A percentile compares a stretch with the other conserved stretches of the same genome.
Conservation (phyloP, 495 filamentous ascomycete species). For the Tuber calosporum region DNA sequence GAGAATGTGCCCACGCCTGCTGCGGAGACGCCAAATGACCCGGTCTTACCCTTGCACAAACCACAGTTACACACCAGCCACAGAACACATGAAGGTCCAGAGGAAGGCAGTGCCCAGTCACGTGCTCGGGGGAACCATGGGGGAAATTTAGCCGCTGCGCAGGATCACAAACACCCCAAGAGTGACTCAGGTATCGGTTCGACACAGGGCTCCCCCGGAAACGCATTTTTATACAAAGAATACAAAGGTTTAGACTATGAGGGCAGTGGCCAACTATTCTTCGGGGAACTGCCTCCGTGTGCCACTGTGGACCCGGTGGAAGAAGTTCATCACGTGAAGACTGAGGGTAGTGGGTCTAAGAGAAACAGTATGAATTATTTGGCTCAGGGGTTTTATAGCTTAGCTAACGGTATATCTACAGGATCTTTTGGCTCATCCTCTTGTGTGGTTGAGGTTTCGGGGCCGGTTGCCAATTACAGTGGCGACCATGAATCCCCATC, state of each 20-base stretch:
- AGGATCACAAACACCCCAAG: background rate
- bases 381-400: background rate
- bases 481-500: background rate
- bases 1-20: background rate
- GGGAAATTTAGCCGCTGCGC: background rate
- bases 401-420: background rate
- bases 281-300: background rate
- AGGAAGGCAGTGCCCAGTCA: background rate
- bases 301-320: background rate
- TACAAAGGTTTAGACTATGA: background rate
- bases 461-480: background rate
- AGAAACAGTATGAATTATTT: background rate
- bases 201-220: constrained; percentile 8
- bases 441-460: background rate
- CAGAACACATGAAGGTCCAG: background rate
- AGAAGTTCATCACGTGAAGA: background rate
- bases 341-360: background rate
- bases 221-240: background rate
- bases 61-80: background rate
- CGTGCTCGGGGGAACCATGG: background rate
- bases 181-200: constrained; percentile 24
- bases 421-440: background rate
- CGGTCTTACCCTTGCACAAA: background rate
- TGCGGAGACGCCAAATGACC: background rate
- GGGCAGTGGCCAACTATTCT: background rate